Percentiles rank a stretch among this genome's conserved stretches.
Conservation (phyloP, 2,329 filamentous ascomycete species). For the Cordyceps cateniannulata region DNA sequence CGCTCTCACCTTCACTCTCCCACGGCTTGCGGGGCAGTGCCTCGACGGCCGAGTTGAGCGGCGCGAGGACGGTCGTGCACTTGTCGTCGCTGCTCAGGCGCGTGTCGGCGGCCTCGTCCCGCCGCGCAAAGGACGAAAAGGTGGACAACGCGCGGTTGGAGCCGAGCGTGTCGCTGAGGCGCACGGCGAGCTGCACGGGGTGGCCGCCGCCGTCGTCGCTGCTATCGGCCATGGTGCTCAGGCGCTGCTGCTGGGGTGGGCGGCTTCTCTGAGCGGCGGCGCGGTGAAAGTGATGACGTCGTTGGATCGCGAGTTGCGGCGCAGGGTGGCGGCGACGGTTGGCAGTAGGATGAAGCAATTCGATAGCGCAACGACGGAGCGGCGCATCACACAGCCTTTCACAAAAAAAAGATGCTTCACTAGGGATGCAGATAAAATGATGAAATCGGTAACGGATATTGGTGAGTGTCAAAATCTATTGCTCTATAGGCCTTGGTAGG, state of each 20-base stretch:
- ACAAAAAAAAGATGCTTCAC: background rate
- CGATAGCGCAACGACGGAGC: constrained; percentile 6
- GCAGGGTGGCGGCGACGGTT: constrained; percentile 4
- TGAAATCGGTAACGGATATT: background rate
- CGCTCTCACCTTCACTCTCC: constrained; percentile 59
- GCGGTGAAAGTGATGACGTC: constrained; percentile 17
- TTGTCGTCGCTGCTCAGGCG: constrained; percentile 60
- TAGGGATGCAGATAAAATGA: background rate
- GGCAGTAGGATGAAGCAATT: constrained; percentile 2
- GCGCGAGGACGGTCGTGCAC: constrained; percentile 83
- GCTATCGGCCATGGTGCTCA: constrained; percentile 13
- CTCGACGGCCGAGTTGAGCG: constrained; percentile 76
- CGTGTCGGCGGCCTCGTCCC: constrained; percentile 60
- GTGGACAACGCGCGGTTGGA: constrained; percentile 73
- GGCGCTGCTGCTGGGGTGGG: background rate
- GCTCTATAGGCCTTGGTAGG: background rate
- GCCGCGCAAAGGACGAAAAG: constrained; percentile 75
- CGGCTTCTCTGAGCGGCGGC: background rate
- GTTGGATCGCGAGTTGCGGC: background rate
- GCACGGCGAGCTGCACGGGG: constrained; percentile 43
- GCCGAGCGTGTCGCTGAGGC: constrained; percentile 79
- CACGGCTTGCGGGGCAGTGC: constrained; percentile 77
- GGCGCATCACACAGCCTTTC: constrained; percentile 1
- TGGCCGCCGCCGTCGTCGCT: constrained; percentile 16
- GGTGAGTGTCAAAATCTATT: background rate